phyloP scores from a whole-genome alignment of 345 rosid genomes.

The Turnera subulata region DNA sequence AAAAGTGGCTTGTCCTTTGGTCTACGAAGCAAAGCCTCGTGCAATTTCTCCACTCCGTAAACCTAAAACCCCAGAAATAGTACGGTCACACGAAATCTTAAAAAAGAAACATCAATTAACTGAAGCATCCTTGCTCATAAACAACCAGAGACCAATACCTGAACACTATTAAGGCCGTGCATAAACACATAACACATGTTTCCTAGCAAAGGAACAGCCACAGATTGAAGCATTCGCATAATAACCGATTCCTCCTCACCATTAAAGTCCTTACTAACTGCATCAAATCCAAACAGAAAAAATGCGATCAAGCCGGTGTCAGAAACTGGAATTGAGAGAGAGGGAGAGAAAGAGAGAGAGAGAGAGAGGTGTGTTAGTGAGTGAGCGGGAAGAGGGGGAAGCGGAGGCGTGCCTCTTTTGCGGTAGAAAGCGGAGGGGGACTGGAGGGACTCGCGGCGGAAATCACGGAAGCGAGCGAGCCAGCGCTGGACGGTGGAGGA shows the following conservation, averaged over 20 bases:
- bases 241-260: conserved; percentile 69
- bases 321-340: background rate
- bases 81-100: no score
- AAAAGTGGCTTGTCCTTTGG: conserved; percentile 72
- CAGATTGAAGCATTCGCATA: conserved; percentile 67
- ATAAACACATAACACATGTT: conserved; percentile 94
- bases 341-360: background rate
- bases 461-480: conserved; percentile 56
- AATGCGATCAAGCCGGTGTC: background rate
- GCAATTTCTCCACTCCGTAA: conserved; percentile 85
- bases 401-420: conserved; percentile 49
- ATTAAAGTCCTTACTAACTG: conserved; percentile 66
- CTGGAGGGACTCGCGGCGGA: conserved; percentile 75
- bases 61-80: conserved; percentile 41
- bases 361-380: no score
- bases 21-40: conserved; percentile 75
- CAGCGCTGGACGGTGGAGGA: conserved; percentile 62
- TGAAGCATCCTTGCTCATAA: no score
- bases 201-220: conserved; percentile 86
- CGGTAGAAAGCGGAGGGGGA: conserved; percentile 71
- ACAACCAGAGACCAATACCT: conserved; percentile 34
- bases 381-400: no score
- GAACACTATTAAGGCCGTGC: conserved; percentile 92
- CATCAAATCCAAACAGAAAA: conserved; percentile 14
- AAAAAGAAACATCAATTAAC: no score